Evolutionary conservation across 2,329 filamentous ascomycete species (phyloP).

Genomic region (Zymoseptoria crescenta): DNA sequence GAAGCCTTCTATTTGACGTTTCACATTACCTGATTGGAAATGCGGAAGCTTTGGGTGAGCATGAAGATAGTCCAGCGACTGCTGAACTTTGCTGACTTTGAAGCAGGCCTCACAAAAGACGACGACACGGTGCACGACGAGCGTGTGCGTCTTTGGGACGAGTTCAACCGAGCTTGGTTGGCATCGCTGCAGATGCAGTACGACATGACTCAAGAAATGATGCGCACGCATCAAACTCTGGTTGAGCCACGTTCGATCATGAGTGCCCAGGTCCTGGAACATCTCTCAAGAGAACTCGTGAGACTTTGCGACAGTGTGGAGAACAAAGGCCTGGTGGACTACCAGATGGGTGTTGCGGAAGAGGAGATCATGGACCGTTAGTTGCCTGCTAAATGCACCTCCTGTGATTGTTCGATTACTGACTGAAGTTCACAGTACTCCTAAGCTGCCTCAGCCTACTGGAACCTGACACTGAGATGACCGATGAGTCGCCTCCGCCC

Average conservation of each 20-base stretch:
- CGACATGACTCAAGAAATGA: conserved; percentile 56
- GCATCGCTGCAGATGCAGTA: conserved; percentile 75
- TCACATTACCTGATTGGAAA: conserved; percentile 61
- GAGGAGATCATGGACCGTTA: conserved; percentile 79
- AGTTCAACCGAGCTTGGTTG: conserved; percentile 92
- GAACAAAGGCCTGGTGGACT: conserved; percentile 89
- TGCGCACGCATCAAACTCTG: conserved; percentile 51
- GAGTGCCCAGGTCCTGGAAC: conserved; percentile 59
- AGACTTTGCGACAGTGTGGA: conserved; percentile 80
- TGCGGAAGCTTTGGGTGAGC: conserved; percentile 58
- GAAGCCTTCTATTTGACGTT: conserved; percentile 50
- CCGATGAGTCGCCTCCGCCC: conserved; percentile 12
- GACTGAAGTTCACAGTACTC: conserved; percentile 12
- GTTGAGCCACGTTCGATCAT: conserved; percentile 56
- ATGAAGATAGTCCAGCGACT: conserved; percentile 2
- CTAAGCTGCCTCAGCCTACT: conserved; percentile 16
- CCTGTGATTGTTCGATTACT: conserved; percentile 1
- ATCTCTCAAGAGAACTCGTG: conserved; percentile 75
- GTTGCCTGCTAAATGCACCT: conserved; percentile 33
- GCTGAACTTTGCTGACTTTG: conserved; percentile 11
- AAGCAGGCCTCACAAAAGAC: conserved; percentile 71
- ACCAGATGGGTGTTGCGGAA: conserved; percentile 94
- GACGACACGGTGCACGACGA: conserved; percentile 67
- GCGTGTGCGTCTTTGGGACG: conserved; percentile 78
- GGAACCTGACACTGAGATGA: conserved; percentile 14